These are phyloP conservation scores for Nidularia sp. DNA, from an alignment of 768 basidiomycete species.

Conservation along the genomic window DNA sequence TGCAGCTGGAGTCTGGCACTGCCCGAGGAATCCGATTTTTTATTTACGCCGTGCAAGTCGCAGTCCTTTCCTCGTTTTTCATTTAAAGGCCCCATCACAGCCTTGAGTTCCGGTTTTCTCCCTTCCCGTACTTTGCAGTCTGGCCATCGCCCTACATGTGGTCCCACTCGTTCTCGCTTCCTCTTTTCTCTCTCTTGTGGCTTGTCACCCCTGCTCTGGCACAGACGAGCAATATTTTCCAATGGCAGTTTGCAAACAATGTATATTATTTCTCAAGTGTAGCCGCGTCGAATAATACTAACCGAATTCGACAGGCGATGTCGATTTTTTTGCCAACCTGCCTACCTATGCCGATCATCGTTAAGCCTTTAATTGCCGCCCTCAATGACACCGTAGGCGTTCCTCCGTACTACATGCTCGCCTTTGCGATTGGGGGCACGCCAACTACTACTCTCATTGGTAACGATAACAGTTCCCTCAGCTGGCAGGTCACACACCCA, in stretches of 20 bases:
- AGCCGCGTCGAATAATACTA: neutral
- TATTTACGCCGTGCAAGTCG: neutral
- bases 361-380: constrained; percentile 15
- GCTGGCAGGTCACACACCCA: constrained; percentile 34
- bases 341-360: constrained; percentile 15
- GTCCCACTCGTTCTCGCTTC: neutral
- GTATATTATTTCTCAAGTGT: constrained; percentile 9
- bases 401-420: constrained; percentile 39
- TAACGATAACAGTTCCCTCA: constrained; percentile 19
- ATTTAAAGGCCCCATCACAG: neutral
- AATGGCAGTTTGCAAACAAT: constrained; percentile 25
- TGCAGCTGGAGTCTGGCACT: neutral
- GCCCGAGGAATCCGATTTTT: neutral
- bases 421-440: constrained; percentile 29
- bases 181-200: neutral
- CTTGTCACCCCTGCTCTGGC: constrained; percentile 4
- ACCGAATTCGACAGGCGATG: constrained; percentile 1
- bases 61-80: neutral
- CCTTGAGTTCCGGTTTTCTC: neutral
- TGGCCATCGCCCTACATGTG: neutral
- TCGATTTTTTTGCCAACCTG: constrained; percentile 19
- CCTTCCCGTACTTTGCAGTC: neutral
- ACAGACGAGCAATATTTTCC: constrained; percentile 16
- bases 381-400: constrained; percentile 10
- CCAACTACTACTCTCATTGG: constrained; percentile 31